Base-by-base conservation (phyloP, 2,329 filamentous ascomycete genomes). In the Lecanicillium sp. region DNA sequence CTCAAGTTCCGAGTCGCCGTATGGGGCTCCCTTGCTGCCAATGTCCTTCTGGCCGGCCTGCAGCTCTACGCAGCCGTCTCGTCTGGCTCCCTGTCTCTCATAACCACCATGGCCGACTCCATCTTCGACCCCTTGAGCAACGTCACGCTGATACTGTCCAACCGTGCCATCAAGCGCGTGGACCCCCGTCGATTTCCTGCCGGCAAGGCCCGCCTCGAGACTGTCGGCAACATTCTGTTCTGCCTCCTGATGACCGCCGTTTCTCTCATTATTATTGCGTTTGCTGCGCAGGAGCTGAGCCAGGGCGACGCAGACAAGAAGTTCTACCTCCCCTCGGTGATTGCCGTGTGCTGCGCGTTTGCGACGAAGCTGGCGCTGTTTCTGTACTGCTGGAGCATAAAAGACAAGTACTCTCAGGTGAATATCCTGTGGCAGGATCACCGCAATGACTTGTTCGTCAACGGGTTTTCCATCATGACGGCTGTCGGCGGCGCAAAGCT, bases 401-500 rank as follows among this genome's bases (percentile, higher is more conserved):
- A 90, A 49, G 82, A 96, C 65, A 85, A 87, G 53, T 95, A 97
- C 68, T 87, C 80, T 44, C 89, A 96, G 60, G 79, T 96, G 46
- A 77, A 84, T 41, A 96, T 96, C 56, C 69, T 97, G 12, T 96
- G 88, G 89, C 86, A 94, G 60, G 90, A 97, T 55, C 92, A 98
- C 65, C 82, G 92, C 45, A 98, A 98, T 56, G 92, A 98, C 56
- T 71, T 98, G n/a, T 72, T 95, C 52, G 87, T 98, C 72, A 98
- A 97, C 59, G 87, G 87, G 39, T 87, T 94, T 50, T 88, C 84
- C 76, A 80, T 97, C 46, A 63, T 96, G 39, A 96, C 89, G 1
- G 90, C 85, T 3, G 81, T 96, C n/a, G 86, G 87, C 40, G 92
- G 92, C 25, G 79, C 81, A 47, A 94, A 94, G 68, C 69, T 97